phyloP scores from a whole-genome alignment of 2,329 filamentous ascomycete species.

The Fusarium cyanostomum region DNA sequence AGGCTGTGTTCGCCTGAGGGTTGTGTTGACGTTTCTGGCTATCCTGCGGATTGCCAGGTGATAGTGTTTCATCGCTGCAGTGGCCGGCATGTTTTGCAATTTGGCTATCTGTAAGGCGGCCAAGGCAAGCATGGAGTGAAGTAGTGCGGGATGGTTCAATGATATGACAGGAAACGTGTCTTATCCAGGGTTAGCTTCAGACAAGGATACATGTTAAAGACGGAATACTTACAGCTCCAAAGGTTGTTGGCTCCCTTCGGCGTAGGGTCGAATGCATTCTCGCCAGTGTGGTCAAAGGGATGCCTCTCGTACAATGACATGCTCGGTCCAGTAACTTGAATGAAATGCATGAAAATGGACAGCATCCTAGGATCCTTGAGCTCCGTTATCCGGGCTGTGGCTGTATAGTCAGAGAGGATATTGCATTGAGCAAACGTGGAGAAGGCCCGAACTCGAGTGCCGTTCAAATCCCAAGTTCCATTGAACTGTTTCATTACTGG shows the following conservation, averaged over 20 bases:
- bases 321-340: slow-evolving; percentile 85
- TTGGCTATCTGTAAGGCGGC: slow-evolving; percentile 89
- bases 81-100: slow-evolving; percentile 76
- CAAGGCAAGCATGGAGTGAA: slow-evolving; percentile 90
- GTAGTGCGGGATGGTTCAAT: slow-evolving; percentile 82
- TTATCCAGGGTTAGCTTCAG: slow-evolving; percentile 45
- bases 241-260: slow-evolving; percentile 71
- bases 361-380: slow-evolving; percentile 83
- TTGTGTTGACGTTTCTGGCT: slow-evolving; percentile 76
- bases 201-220: not conserved
- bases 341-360: slow-evolving; percentile 89
- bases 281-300: slow-evolving; percentile 73
- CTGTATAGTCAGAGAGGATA: slow-evolving; percentile 71
- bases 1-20: slow-evolving; percentile 74
- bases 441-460: slow-evolving; percentile 60
- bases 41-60: slow-evolving; percentile 84
- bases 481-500: slow-evolving; percentile 51
- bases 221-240: slow-evolving; percentile 65
- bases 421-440: slow-evolving; percentile 58
- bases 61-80: slow-evolving; percentile 90
- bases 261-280: slow-evolving; percentile 65
- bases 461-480: slow-evolving; percentile 43
- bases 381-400: slow-evolving; percentile 73
- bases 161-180: slow-evolving; percentile 86
- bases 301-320: slow-evolving; percentile 90